These are phyloP conservation scores for Colletotrichum sidae DNA, from an alignment of 2,329 filamentous ascomycete species.

Conservation along the genomic window DNA sequence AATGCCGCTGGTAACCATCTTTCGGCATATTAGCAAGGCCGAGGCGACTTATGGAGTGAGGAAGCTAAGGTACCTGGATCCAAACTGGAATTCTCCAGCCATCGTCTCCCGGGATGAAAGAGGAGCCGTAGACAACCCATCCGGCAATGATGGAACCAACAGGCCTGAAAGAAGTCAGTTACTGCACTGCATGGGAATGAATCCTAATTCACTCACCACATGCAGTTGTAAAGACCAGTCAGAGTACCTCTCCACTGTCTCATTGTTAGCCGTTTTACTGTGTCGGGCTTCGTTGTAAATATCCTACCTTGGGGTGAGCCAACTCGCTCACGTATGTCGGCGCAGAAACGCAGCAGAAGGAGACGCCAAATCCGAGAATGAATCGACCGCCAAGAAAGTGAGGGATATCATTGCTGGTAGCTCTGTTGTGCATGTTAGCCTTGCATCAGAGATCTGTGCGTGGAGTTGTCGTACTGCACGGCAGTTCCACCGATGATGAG, in stretches of 20 bases:
- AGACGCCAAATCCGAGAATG: constrained; percentile 63
- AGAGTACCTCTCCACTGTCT: constrained; percentile 60
- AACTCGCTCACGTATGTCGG: constrained; percentile 65
- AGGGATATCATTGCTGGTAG: constrained; percentile 52
- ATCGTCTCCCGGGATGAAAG: constrained; percentile 49
- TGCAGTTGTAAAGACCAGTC: constrained; percentile 65
- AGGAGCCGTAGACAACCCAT: constrained; percentile 64
- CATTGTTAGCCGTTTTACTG: neutral
- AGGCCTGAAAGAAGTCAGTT: constrained; percentile 9
- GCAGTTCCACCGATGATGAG: constrained; percentile 56
- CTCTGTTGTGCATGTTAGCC: constrained; percentile 39
- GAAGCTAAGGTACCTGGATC: constrained; percentile 53
- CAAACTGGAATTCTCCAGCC: constrained; percentile 64
- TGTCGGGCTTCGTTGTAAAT: accelerated
- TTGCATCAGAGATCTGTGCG: no score
- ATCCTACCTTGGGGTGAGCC: constrained; percentile 56
- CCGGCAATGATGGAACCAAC: constrained; percentile 65
- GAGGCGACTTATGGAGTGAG: neutral
- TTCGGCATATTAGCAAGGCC: neutral
- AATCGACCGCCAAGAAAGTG: constrained; percentile 65
- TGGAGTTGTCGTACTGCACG: constrained; percentile 42
- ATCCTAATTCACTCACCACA: constrained; percentile 49
- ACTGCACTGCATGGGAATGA: neutral
- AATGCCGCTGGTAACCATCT: constrained; percentile 55
- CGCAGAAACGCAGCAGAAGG: constrained; percentile 60